Evolutionary conservation across 495 filamentous ascomycete genomes (phyloP), one percentile per base, ranked within the genome.

Genomic region (Podospora fimiseda): DNA sequence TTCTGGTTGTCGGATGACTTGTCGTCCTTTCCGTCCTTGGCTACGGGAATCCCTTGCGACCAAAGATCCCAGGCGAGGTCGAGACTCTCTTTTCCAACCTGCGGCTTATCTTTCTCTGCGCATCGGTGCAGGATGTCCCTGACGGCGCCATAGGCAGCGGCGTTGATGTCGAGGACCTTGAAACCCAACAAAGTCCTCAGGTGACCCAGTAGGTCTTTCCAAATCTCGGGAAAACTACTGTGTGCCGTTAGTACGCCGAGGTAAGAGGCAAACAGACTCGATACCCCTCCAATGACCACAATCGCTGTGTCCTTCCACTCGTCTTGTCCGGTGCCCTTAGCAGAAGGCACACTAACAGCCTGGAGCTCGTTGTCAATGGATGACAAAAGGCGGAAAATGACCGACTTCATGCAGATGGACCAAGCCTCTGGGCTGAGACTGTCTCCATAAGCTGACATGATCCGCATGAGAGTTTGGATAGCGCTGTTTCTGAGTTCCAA

Each of bases 401-500:
- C 85, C 9, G 81, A 80, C 50, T 85, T 84, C 44, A 95, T 78
- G 63, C 89, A 95, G 43, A 90, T 74, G 30, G 82, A 83, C 92
- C 90, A 96, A 9, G 90, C 85, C 59, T 84, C 78, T 0, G 87
- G 79, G 9, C 79, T 82, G 11, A 97, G 76, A 45, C 85, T 83
- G 59, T 92, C 88, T 22, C 87, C 90, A 53, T 90, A 90, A 3
- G 88, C 90, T 68, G 94, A 88, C 56, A 97, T 90, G 47, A 97
- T 96, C 36, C 90, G 79, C 50, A 96, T 79, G 14, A 96, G 70
- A 0, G 90, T 96, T 63, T 95, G 91, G 27, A 97, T 83, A 5
- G 90, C 88, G 52, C 90, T 90, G 60, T 96, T 95, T 47, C 93
- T 80, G 44, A 96, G 79, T 61, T 97, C 93, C n/a, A 86, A 67